These are phyloP conservation scores for Orbilia quercus DNA, from an alignment of 2,329 filamentous ascomycete genomes.

Conservation along the genomic window DNA sequence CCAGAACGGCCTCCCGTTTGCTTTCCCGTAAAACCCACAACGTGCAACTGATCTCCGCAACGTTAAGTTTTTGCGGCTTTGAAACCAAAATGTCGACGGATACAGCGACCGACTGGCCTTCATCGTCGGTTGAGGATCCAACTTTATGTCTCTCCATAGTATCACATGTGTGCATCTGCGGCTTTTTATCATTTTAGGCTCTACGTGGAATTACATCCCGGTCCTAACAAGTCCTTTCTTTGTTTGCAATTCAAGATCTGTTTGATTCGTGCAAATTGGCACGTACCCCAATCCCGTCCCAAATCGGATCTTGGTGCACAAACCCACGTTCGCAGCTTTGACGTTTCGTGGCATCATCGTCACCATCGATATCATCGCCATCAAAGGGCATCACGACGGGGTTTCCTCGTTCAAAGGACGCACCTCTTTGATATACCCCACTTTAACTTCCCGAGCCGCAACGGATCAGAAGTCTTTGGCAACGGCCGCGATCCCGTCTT, in stretches of 20 bases:
- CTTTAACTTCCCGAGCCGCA: slow-evolving; percentile 32
- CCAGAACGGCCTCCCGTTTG: neutral
- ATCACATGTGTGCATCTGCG: slow-evolving; percentile 33
- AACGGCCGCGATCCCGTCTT: slow-evolving; percentile 49
- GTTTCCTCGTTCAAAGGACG: slow-evolving; percentile 7
- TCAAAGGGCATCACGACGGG: slow-evolving; percentile 16
- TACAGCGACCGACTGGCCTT: neutral
- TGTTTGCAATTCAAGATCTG: slow-evolving; percentile 1
- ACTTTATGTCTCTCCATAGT: slow-evolving; percentile 3
- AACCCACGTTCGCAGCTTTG: slow-evolving; percentile 16
- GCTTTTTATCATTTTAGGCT: slow-evolving; percentile 36
- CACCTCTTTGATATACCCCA: slow-evolving; percentile 5
- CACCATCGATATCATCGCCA: no score
- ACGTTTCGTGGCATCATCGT: slow-evolving; percentile 19
- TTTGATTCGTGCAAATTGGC: slow-evolving; percentile 2
- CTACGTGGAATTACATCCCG: slow-evolving; percentile 6
- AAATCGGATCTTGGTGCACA: slow-evolving; percentile 33
- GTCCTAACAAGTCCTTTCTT: slow-evolving; percentile 42
- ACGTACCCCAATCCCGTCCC: slow-evolving; percentile 24
- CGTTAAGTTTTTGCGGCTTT: slow-evolving; percentile 11
- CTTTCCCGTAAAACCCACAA: slow-evolving; percentile 9
- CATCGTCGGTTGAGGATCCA: neutral
- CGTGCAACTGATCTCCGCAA: slow-evolving; percentile 1
- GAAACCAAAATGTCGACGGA: neutral
- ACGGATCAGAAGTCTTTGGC: slow-evolving; percentile 26